phyloP scores from a whole-genome alignment of 2,329 filamentous ascomycete species.

The Epichloe sibirici region DNA sequence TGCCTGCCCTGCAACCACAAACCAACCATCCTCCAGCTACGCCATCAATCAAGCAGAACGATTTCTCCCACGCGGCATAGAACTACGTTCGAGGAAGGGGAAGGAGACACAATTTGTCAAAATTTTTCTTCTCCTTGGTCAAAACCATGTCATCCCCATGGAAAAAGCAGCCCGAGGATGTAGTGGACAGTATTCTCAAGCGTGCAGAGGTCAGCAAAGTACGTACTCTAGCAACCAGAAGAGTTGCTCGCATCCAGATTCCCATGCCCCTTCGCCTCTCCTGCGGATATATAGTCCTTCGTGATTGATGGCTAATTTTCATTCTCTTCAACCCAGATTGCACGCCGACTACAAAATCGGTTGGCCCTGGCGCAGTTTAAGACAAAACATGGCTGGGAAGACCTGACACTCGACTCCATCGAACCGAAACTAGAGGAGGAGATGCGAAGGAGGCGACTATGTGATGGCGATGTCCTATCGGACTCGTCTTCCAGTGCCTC shows the following conservation, averaged over 20 bases:
- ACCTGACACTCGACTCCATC: constrained; percentile 73
- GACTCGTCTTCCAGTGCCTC: constrained; percentile 80
- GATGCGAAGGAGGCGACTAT: constrained; percentile 58
- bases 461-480: constrained; percentile 63
- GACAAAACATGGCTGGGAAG: constrained; percentile 89
- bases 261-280: background rate
- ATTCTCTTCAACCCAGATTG: constrained; percentile 54
- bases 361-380: constrained; percentile 95
- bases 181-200: constrained; percentile 57
- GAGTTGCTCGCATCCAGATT: background rate
- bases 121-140: background rate
- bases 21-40: background rate
- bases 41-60: background rate
- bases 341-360: constrained; percentile 81
- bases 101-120: background rate
- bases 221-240: constrained; percentile 17
- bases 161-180: constrained; percentile 51
- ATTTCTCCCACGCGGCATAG: background rate
- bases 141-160: constrained; percentile 44
- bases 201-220: constrained; percentile 68
- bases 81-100: background rate
- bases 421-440: constrained; percentile 75
- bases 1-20: background rate
- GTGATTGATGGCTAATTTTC: background rate
- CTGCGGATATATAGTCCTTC: background rate